These are phyloP conservation scores for Bocquillonia castaneifolia DNA, from an alignment of 441 rosid species.

Conservation along the genomic window DNA sequence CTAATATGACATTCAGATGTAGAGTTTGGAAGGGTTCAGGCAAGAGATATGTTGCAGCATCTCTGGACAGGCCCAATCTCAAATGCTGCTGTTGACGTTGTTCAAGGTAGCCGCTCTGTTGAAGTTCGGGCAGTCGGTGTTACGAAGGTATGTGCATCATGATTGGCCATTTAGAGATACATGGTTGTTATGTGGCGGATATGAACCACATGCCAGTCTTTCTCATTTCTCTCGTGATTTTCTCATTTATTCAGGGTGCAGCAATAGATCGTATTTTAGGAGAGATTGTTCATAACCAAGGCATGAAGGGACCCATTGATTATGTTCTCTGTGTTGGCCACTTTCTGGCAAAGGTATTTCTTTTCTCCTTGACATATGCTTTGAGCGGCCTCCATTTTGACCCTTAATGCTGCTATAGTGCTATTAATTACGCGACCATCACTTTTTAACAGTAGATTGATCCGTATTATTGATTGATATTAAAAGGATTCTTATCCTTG, in stretches of 20 bases:
- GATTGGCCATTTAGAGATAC: background rate
- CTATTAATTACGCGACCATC: background rate
- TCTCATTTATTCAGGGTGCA: slow-evolving; percentile 50
- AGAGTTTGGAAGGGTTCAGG: slow-evolving; percentile 78
- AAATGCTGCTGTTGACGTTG: slow-evolving; percentile 73
- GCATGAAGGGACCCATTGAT: slow-evolving; percentile 62
- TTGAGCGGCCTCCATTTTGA: background rate
- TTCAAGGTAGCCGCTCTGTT: slow-evolving; percentile 71
- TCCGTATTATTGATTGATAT: background rate
- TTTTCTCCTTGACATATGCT: slow-evolving; percentile 3
- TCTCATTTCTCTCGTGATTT: slow-evolving; percentile 3
- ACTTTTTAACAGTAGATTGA: background rate
- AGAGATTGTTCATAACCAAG: slow-evolving; percentile 61
- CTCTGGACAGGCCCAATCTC: slow-evolving; percentile 88
- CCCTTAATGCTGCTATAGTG: background rate
- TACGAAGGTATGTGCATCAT: slow-evolving; percentile 43
- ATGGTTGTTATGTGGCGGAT: background rate
- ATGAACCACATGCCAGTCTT: slow-evolving; percentile 7
- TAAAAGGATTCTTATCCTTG: background rate
- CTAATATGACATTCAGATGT: slow-evolving; percentile 36
- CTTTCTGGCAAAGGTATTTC: slow-evolving; percentile 53
- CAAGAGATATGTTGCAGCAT: slow-evolving; percentile 82
- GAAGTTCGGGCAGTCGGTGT: slow-evolving; percentile 83
- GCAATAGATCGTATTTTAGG: slow-evolving; percentile 74
- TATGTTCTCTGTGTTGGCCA: slow-evolving; percentile 74